These are phyloP conservation scores for Cubamyces sp. DNA, from an alignment of 768 basidiomycete genomes.

Conservation along the genomic window DNA sequence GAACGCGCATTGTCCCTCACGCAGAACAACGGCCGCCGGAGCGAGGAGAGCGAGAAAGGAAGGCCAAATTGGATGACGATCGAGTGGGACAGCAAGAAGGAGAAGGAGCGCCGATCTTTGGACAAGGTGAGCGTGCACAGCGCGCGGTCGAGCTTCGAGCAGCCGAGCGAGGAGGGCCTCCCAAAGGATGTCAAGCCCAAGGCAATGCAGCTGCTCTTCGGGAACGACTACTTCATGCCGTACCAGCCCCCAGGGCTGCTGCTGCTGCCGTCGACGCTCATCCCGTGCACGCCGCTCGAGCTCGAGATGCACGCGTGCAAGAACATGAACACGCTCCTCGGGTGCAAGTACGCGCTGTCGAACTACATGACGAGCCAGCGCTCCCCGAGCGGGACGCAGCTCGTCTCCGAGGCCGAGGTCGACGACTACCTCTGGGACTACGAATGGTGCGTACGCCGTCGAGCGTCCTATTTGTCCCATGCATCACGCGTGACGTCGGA, in stretches of 20 bases:
- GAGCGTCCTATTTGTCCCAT: background rate
- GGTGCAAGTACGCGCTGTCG: conserved; percentile 59
- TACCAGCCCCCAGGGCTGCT: conserved; percentile 67
- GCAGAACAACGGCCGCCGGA: conserved; percentile 15
- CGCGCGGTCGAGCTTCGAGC: conserved; percentile 29
- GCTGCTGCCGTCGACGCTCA: conserved; percentile 60
- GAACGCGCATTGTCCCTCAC: conserved; percentile 35
- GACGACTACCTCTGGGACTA: conserved; percentile 57
- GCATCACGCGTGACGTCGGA: conserved; percentile 8
- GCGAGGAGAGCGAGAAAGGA: conserved; percentile 39
- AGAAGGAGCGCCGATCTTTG: conserved; percentile 32
- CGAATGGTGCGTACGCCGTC: conserved; percentile 46
- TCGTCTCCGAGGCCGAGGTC: conserved; percentile 33
- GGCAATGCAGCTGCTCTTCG: conserved; percentile 25
- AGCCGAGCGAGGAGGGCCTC: conserved; percentile 20
- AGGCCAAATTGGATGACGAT: conserved; percentile 27
- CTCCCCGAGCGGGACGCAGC: conserved; percentile 27
- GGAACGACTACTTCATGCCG: conserved; percentile 21
- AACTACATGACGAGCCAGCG: conserved; percentile 48
- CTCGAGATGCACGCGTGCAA: conserved; percentile 80
- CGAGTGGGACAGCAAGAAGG: conserved; percentile 43
- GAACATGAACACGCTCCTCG: conserved; percentile 65
- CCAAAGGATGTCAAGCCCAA: conserved; percentile 23
- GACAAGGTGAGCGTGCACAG: conserved; percentile 26
- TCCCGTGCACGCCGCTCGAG: conserved; percentile 59